phyloP scores from a whole-genome alignment of 768 basidiomycete species.

The Sporobolomyces pararoseus region DNA sequence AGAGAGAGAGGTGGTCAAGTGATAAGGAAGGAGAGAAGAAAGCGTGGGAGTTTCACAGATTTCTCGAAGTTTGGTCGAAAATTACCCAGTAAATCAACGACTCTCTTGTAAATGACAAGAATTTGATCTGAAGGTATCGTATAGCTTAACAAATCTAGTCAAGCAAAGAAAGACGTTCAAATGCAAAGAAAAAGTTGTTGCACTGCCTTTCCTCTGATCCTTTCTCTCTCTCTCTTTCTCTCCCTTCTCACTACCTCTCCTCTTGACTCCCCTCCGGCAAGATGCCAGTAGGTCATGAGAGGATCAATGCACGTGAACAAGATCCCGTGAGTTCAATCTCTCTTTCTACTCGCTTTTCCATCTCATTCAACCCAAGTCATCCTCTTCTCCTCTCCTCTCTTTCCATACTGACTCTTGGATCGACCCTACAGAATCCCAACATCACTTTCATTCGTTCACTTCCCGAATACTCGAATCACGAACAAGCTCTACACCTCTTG shows the following conservation, averaged over 20 bases:
- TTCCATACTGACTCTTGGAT: no score
- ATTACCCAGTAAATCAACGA: no score
- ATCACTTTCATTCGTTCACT: conserved; percentile 35
- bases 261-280: background rate
- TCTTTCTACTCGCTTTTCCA: background rate
- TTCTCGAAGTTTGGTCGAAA: no score
- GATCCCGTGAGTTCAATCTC: conserved; percentile 9
- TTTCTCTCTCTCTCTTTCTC: background rate
- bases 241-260: background rate
- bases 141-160: no score
- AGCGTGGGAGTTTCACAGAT: no score
- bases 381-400: background rate
- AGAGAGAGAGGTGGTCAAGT: background rate
- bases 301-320: conserved; percentile 13
- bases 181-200: no score
- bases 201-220: no score
- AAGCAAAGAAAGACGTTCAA: no score
- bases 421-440: conserved; percentile 28
- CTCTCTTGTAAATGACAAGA: no score
- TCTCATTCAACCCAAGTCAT: background rate
- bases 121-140: no score
- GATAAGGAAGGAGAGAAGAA: background rate
- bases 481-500: conserved; percentile 34
- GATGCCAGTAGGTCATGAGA: conserved; percentile 24
- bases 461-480: background rate